phyloP scores from a whole-genome alignment of 2,329 filamentous ascomycete species.

The Clarireedia sp. region DNA sequence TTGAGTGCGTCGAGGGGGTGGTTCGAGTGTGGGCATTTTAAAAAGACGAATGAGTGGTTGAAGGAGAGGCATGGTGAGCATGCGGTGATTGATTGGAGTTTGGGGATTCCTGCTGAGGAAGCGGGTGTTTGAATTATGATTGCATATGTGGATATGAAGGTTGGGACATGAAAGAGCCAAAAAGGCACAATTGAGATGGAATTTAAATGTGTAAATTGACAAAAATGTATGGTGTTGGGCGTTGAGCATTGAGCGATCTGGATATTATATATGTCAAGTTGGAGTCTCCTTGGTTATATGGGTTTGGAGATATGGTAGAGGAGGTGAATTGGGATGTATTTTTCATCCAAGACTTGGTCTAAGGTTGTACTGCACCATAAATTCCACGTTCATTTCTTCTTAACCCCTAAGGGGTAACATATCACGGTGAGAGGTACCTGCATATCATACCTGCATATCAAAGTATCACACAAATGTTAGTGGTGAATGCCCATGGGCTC shows the following conservation, averaged over 20 bases:
- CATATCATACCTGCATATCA: no score
- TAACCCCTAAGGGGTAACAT: no score
- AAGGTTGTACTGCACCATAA: no score
- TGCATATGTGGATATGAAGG: not conserved
- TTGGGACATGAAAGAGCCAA: not conserved
- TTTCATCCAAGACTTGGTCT: no score
- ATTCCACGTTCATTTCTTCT: no score
- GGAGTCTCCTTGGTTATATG: not conserved
- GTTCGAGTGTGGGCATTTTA: slow-evolving; percentile 77
- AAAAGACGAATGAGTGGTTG: slow-evolving; percentile 79
- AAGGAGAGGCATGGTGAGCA: slow-evolving; percentile 68
- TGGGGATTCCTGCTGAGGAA: slow-evolving; percentile 25
- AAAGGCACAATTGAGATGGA: no score
- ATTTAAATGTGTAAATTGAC: no score
- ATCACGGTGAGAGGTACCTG: no score
- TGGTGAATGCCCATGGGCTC: no score
- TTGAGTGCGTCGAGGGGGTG: slow-evolving; percentile 77
- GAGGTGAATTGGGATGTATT: no score
- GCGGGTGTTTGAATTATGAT: not conserved
- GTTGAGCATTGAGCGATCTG: not conserved
- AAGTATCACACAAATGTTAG: no score
- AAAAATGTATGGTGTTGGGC: not conserved
- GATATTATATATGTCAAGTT: not conserved
- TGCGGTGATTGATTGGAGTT: slow-evolving; percentile 77
- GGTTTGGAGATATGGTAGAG: not conserved